A percentile compares a stretch with the other conserved stretches of the same genome.
Evolutionary conservation across 805 yeast genomes (phyloP).

Genomic region (Candida ponderosae): DNA sequence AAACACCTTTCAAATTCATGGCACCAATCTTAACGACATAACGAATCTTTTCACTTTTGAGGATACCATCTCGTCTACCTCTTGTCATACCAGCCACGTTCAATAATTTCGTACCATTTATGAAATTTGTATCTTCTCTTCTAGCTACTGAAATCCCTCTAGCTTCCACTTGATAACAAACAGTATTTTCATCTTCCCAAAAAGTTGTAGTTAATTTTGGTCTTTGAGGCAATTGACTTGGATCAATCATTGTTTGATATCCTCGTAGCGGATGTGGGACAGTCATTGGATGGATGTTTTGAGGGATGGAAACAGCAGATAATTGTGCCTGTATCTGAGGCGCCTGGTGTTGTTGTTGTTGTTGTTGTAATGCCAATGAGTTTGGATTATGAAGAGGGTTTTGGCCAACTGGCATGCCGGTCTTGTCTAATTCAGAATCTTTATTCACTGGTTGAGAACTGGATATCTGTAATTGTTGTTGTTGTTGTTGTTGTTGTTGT

Average conservation of each 20-base stretch:
- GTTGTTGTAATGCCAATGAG: not conserved
- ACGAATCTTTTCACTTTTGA: constrained; percentile 57
- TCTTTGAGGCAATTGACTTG: constrained; percentile 27
- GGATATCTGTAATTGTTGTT: not conserved
- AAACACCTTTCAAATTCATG: constrained; percentile 68
- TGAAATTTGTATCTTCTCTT: constrained; percentile 66
- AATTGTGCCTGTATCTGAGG: not conserved
- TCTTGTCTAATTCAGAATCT: not conserved
- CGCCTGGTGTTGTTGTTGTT: not conserved
- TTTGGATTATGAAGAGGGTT: not conserved
- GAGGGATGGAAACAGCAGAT: not conserved
- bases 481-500: constrained; percentile 3
- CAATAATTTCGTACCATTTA: constrained; percentile 61
- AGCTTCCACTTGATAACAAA: constrained; percentile 67
- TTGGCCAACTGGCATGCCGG: not conserved
- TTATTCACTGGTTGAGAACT: not conserved
- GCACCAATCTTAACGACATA: constrained; percentile 71
- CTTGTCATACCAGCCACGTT: constrained; percentile 70
- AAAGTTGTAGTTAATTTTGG: constrained; percentile 65
- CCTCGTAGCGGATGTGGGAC: not conserved
- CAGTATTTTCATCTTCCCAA: constrained; percentile 72
- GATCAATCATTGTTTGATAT: constrained; percentile 14
- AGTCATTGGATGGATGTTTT: not conserved
- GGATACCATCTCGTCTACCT: constrained; percentile 65
- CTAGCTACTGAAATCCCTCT: constrained; percentile 60